Conservation (phyloP, 306 rosid species). For the Corylus heterophylla region DNA sequence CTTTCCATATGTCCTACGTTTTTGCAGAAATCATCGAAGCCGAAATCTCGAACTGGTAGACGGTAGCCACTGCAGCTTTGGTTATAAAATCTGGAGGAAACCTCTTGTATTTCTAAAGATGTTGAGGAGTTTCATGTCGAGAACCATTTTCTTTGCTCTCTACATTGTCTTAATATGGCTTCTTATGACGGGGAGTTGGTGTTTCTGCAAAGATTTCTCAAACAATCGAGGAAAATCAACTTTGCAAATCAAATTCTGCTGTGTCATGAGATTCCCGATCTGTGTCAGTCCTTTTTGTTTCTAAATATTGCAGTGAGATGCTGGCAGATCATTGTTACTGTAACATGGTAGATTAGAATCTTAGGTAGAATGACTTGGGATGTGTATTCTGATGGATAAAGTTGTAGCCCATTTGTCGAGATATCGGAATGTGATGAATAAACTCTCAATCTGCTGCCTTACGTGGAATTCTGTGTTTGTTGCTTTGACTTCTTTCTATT, state of each 20-base stretch:
- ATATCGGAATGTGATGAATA: neutral
- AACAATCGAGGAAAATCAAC: constrained; percentile 2
- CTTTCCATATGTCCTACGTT: constrained; percentile 12
- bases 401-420: constrained; percentile 11
- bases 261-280: constrained; percentile 21
- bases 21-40: constrained; percentile 76
- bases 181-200: constrained; percentile 21
- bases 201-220: constrained; percentile 13
- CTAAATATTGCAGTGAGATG: constrained; percentile 22
- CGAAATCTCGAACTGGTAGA: constrained; percentile 67
- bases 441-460: neutral
- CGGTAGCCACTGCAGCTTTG: constrained; percentile 44
- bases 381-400: constrained; percentile 15
- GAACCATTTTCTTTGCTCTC: constrained; percentile 26
- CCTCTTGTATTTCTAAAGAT: constrained; percentile 13
- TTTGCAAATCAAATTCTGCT: constrained; percentile 15
- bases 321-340: constrained; percentile 31
- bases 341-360: constrained; percentile 31
- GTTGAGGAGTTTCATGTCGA: constrained; percentile 16
- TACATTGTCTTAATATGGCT: constrained; percentile 22
- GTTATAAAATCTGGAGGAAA: constrained; percentile 26
- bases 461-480: neutral
- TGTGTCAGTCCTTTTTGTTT: constrained; percentile 20
- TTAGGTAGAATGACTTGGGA: constrained; percentile 34
- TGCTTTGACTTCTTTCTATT: neutral